Evolutionary conservation across 2,329 filamentous ascomycete species (phyloP), one percentile per base, ranked within the genome.

Genomic region (Blastomyces gilchristii): DNA sequence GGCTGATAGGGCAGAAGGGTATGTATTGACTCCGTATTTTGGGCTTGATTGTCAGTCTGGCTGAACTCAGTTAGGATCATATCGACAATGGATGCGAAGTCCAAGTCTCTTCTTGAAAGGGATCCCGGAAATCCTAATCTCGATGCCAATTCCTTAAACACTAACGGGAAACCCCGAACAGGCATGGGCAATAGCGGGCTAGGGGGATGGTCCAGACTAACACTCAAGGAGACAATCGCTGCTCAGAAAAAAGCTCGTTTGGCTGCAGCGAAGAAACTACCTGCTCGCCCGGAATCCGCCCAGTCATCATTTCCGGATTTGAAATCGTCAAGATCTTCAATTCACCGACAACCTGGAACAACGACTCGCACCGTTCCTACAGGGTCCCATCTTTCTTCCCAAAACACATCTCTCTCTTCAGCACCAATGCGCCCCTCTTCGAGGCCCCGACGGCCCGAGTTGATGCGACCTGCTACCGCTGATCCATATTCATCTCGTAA

Each of bases 181-280:
- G 50, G 66, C 31, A 43, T 67, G 31, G 69, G 62, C 41, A 67
- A 65, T 54, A 67, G 66, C 28, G 63, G 67, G 39, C 67, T 68
- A 11, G 63, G 61, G 8, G 63, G 67, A 47, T 66, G 69, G 18
- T 43, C 50, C 16, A 37, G 60, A 47, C 77, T 76, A 12, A 89
- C 89, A 12, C 76, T 97, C 34, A 87, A 90, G 66, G 92, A 96
- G 70, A 82, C 90, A 3, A 91, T 97, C 81, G 78, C 91, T 70
- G 91, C 91, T 6, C 88, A 93, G 71, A 92, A 91, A 76, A 90
- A 79, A 64, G 82, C 81, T 58, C 70, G 77, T 62, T 50, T 71
- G 18, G 76, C 75, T 53, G 76, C 76, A 50, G 69, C 73, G 14
- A 76, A 77, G 67, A 73, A 73, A 63, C 71, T 80, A 57, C 79